Evolutionary conservation across 352 stramenopile genomes (phyloP), one percentile per base, ranked within the genome.

Genomic region (Halophytophthora polymorphica): DNA sequence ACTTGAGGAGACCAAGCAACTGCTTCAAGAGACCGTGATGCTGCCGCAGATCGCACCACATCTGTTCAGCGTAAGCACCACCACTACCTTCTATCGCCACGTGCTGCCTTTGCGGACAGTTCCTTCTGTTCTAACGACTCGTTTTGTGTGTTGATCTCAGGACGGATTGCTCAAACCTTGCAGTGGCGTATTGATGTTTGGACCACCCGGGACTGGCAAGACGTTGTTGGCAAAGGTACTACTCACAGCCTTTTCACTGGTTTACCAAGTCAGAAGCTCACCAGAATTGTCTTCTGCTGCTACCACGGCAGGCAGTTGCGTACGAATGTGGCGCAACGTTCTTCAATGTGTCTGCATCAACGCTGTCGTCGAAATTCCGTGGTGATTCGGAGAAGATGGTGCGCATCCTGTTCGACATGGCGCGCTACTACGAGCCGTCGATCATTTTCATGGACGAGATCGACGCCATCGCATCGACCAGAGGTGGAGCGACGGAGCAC

Each of bases 381-480:
- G 95, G 94, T 17, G 90, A 98, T 21, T 95, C 78, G 6, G 95
- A 98, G 59, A 98, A 98, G 50, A 88, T 98, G 57, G 93, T 99
- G 39, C 86, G 94, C 37, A 96, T 99, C 22, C 72, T 99, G 11
- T 99, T 99, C 58, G 95, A 99, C 37, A 98, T 99, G 83, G 96
- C 96, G n/a, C 83, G 95, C 12, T 97, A 98, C 65, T 98, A 98
- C 69, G 86, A 93, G 13, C 96, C 97, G 6, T 96, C 86, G 11
- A 99, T 97, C 47, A 98, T 99, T 40, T 99, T 99, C 64, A 96
- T 99, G 73, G 96, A 99, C 58, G 96, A 99, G 64, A 98, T 99
- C 46, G 96, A 99, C 57, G 91, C 96, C 1, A 95, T 98, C 35
- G 84, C 82, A 2, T 84, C 74, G 0, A 71, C 77, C 11, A 70